phyloP scores from a whole-genome alignment of 306 rosid genomes.

The Myrica gale region DNA sequence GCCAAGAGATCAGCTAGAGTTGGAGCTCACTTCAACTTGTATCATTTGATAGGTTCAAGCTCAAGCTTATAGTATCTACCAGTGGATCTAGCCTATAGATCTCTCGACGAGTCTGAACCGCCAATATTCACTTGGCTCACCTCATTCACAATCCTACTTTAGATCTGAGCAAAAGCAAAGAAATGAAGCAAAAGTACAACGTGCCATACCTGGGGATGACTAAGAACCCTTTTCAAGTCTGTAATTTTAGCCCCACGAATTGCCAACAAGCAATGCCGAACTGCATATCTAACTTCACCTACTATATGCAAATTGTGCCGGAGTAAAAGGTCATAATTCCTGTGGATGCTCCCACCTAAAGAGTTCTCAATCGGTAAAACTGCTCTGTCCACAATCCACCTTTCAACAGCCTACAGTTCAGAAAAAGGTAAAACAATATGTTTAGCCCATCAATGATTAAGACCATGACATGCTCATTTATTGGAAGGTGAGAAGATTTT shows the following conservation, averaged over 20 bases:
- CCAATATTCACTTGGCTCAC: too few species aligned
- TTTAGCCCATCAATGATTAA: constrained; percentile 11
- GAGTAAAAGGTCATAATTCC: constrained; percentile 92
- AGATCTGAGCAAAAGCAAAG: constrained; percentile 12
- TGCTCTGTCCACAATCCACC: constrained; percentile 96
- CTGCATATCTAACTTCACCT: constrained; percentile 92
- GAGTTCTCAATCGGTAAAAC: constrained; percentile 96
- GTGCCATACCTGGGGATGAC: constrained; percentile 82
- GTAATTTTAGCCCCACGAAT: constrained; percentile 72
- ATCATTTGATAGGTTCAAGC: too few species aligned
- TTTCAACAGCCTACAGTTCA: constrained; percentile 69
- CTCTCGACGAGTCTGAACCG: too few species aligned
- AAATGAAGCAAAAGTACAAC: constrained; percentile 14
- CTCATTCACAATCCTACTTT: too few species aligned
- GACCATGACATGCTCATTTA: constrained; percentile 1
- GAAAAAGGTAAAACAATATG: constrained; percentile 10
- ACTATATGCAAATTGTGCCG: constrained; percentile 89
- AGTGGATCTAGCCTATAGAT: too few species aligned
- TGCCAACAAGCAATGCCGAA: constrained; percentile 86
- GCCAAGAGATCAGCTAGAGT: too few species aligned
- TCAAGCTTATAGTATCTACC: too few species aligned
- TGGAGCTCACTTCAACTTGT: too few species aligned
- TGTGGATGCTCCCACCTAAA: constrained; percentile 95
- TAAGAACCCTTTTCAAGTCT: constrained; percentile 77
- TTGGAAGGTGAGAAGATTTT: neutral